Evolutionary conservation across 192 early-diverging fungal genomes (phyloP).

Genomic region (Funneliformis geosporum): DNA sequence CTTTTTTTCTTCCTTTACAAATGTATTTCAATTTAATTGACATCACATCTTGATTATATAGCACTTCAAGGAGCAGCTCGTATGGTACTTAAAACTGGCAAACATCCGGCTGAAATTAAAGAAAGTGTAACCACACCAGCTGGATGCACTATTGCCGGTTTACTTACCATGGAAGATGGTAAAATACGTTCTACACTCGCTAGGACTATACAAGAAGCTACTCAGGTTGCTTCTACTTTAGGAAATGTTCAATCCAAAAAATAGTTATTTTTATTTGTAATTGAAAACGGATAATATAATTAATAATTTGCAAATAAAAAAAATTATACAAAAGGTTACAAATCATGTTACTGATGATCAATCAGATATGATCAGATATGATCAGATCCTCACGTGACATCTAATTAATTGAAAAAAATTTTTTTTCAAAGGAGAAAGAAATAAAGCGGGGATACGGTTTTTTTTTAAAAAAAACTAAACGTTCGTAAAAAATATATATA

Average conservation of each 20-base stretch:
- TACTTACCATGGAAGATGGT: constrained; percentile 60
- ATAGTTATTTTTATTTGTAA: constrained; percentile 3
- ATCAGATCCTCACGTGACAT: not conserved
- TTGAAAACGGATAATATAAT: no score
- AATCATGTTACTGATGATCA: no score
- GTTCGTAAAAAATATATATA: no score
- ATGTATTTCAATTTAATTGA: not conserved
- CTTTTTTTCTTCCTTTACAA: not conserved
- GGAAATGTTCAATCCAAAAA: constrained; percentile 35
- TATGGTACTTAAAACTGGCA: constrained; percentile 53
- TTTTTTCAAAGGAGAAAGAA: not conserved
- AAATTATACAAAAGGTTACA: no score
- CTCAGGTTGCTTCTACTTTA: constrained; percentile 52
- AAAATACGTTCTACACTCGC: constrained; percentile 58
- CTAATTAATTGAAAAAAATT: not conserved
- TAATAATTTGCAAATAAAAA: no score
- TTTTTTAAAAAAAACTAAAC: no score
- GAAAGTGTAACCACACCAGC: constrained; percentile 58
- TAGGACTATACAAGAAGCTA: constrained; percentile 54
- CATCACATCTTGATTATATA: constrained; percentile 15
- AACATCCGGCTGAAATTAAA: constrained; percentile 56
- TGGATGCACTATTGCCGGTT: constrained; percentile 57
- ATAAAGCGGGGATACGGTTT: not conserved
- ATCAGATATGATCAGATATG: no score
- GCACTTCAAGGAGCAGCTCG: constrained; percentile 54